Conservation (phyloP, 768 basidiomycete genomes). For the Auriscalpium orientale region DNA sequence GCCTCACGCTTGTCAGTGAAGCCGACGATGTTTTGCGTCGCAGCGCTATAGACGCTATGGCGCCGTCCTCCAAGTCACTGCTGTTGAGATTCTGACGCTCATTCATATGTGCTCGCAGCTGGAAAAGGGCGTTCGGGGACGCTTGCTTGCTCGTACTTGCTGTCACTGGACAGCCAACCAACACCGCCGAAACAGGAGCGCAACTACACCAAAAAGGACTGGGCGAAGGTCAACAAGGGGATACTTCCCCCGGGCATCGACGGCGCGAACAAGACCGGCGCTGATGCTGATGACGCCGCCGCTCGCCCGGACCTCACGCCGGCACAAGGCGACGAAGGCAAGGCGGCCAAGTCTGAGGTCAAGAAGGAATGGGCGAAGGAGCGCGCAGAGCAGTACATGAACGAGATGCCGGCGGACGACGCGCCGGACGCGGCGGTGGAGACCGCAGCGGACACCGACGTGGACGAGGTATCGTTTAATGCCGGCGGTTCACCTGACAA, state of each 20-base stretch:
- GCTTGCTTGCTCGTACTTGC: conserved; percentile 75
- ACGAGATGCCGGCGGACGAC: conserved; percentile 39
- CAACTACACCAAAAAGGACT: conserved; percentile 40
- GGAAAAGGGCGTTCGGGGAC: conserved; percentile 85
- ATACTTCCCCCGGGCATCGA: background rate
- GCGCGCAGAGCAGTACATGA: conserved; percentile 42
- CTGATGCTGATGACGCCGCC: background rate
- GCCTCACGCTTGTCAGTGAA: background rate
- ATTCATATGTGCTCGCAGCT: conserved; percentile 31
- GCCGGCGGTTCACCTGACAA: background rate
- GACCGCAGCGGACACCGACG: background rate
- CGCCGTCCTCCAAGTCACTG: no score
- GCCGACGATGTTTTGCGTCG: no score
- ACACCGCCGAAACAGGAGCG: conserved; percentile 40
- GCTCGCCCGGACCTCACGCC: background rate
- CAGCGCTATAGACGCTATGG: no score
- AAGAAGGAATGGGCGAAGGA: conserved; percentile 40
- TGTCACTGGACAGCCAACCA: conserved; percentile 46
- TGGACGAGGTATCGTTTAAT: background rate
- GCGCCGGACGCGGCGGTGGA: background rate
- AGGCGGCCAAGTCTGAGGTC: background rate
- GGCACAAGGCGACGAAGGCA: background rate
- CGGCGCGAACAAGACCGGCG: background rate
- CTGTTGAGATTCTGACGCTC: no score
- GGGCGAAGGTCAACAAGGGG: background rate